phyloP scores from a whole-genome alignment of 805 yeast species.

The Candida rishiriensis region DNA sequence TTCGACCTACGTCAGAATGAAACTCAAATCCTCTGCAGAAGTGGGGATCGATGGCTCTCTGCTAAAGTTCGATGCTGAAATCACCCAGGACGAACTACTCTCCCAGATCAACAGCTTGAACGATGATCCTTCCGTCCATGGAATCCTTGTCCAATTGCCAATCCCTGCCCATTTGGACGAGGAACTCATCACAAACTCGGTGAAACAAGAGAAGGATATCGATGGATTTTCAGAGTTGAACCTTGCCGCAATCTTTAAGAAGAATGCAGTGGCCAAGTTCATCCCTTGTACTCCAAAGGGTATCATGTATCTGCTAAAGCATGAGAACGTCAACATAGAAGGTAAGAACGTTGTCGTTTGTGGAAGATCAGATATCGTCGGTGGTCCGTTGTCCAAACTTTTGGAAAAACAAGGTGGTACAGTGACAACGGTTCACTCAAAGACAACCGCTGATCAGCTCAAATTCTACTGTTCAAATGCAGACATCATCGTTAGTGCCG shows the following conservation, averaged over 20 bases:
- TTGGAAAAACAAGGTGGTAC: slow-evolving; percentile 79
- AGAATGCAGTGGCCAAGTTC: slow-evolving; percentile 77
- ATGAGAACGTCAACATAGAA: slow-evolving; percentile 59
- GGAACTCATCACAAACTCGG: slow-evolving; percentile 73
- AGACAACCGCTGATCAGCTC: slow-evolving; percentile 55
- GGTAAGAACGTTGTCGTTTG: slow-evolving; percentile 88
- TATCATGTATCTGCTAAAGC: slow-evolving; percentile 71
- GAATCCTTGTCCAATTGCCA: slow-evolving; percentile 87
- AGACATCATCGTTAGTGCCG: slow-evolving; percentile 88
- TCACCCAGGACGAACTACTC: slow-evolving; percentile 57
- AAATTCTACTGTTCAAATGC: slow-evolving; percentile 54
- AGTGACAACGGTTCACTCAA: slow-evolving; percentile 82
- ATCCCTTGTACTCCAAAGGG: slow-evolving; percentile 97
- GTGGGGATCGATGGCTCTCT: slow-evolving; percentile 71
- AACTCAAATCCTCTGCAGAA: slow-evolving; percentile 82
- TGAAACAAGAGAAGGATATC: slow-evolving; percentile 80
- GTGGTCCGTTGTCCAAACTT: slow-evolving; percentile 85
- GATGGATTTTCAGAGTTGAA: slow-evolving; percentile 91
- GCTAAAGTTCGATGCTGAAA: slow-evolving; percentile 57
- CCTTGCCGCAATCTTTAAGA: slow-evolving; percentile 85
- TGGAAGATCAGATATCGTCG: slow-evolving; percentile 95
- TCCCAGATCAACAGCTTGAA: slow-evolving; percentile 60
- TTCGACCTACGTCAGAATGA: slow-evolving; percentile 85
- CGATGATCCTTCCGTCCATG: slow-evolving; percentile 73
- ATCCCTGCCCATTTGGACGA: slow-evolving; percentile 79